These are phyloP conservation scores for Diaporthe helianthi DNA, from an alignment of 2,329 filamentous ascomycete species.

Conservation along the genomic window DNA sequence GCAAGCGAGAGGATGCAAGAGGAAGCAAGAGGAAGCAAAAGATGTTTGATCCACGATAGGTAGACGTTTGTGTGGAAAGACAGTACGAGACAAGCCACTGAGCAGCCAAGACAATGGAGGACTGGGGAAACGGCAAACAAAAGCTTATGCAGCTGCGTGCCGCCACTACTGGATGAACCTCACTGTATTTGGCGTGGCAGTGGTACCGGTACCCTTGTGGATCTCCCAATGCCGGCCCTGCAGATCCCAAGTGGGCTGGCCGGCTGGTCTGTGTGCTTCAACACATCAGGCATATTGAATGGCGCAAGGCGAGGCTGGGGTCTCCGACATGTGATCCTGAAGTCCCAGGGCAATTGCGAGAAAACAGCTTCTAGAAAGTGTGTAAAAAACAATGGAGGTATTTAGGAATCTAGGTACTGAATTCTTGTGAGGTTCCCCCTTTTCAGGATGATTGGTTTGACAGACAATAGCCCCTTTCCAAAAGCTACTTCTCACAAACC, in stretches of 20 bases:
- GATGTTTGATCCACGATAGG: conserved; percentile 4
- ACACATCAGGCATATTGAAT: background rate
- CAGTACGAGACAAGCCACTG: conserved; percentile 3
- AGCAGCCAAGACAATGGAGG: conserved; percentile 20
- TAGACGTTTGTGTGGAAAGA: background rate
- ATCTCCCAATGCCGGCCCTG: conserved; percentile 3
- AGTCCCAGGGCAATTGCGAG: background rate
- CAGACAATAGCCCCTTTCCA: background rate
- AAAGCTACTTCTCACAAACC: background rate
- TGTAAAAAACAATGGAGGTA: no score
- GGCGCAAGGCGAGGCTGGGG: conserved; percentile 15
- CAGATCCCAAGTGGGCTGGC: conserved; percentile 20
- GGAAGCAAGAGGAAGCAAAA: background rate
- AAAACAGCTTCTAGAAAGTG: background rate
- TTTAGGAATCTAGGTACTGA: no score
- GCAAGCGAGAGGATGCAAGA: background rate
- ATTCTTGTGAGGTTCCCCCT: no score
- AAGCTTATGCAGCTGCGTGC: conserved; percentile 3
- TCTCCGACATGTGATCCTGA: background rate
- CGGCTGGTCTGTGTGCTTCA: background rate
- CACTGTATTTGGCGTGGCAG: background rate
- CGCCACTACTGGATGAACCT: background rate
- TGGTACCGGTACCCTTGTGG: conserved; percentile 28
- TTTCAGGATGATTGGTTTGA: background rate
- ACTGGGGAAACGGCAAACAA: conserved; percentile 5